Evolutionary conservation across 1,284 basidiomycete species (phyloP).

Genomic region (Trametes hirsuta): DNA sequence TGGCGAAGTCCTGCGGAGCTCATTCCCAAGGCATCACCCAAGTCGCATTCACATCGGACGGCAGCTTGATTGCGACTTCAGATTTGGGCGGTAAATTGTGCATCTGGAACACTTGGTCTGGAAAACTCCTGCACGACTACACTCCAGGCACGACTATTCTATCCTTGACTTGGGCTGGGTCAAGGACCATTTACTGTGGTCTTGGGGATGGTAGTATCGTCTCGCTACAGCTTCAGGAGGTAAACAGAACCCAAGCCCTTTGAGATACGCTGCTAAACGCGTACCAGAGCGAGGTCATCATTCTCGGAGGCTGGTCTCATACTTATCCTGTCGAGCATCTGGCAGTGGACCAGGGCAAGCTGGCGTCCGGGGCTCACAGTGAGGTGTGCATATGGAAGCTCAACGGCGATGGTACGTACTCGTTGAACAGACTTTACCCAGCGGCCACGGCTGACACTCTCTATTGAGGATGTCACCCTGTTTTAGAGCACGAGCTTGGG

Average conservation of each 20-base stretch:
- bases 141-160: neutral
- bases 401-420: neutral
- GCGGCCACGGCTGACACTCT: no score
- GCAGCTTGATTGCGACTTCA: neutral
- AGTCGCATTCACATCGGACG: neutral
- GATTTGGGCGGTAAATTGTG: neutral
- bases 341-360: neutral
- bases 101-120: neutral
- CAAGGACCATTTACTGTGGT: neutral
- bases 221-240: neutral
- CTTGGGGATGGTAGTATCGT: neutral
- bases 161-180: neutral
- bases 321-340: slow-evolving; percentile 1
- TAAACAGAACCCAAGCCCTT: neutral
- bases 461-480: neutral
- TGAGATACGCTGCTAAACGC: no score
- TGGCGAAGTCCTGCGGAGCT: no score
- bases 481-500: neutral
- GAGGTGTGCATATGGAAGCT: neutral
- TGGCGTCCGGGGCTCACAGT: neutral
- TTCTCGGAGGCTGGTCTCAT: neutral
- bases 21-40: neutral
- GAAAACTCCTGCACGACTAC: neutral
- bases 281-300: no score
- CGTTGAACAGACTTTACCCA: neutral